phyloP scores from a whole-genome alignment of 805 yeast species.

The Candida suzukii region DNA sequence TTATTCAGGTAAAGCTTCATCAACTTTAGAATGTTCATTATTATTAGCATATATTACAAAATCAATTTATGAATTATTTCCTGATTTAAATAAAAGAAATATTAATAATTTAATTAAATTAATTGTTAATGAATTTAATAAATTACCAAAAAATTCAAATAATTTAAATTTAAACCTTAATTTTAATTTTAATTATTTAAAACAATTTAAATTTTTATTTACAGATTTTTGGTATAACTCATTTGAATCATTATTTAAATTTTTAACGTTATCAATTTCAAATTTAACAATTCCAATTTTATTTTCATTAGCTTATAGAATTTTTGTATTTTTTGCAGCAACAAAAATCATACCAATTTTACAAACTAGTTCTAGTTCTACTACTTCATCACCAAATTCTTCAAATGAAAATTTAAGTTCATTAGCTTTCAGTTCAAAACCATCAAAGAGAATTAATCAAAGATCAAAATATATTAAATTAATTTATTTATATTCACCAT shows the following conservation, averaged over 20 bases:
- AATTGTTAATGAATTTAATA: slow-evolving; percentile 28
- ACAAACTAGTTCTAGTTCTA: slow-evolving; percentile 16
- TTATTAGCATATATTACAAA: slow-evolving; percentile 88
- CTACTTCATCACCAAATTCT: neutral
- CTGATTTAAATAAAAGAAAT: slow-evolving; percentile 60
- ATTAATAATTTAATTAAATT: slow-evolving; percentile 26
- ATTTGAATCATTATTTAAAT: slow-evolving; percentile 48
- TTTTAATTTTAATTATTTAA: slow-evolving; percentile 7
- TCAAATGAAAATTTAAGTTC: no score
- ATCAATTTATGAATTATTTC: slow-evolving; percentile 88
- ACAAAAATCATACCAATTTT: slow-evolving; percentile 79
- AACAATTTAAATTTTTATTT: slow-evolving; percentile 29
- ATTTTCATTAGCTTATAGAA: slow-evolving; percentile 76
- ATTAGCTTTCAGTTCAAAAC: no score
- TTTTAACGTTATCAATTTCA: slow-evolving; percentile 40
- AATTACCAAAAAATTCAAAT: slow-evolving; percentile 26
- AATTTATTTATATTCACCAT: slow-evolving; percentile 85
- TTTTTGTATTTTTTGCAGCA: slow-evolving; percentile 81
- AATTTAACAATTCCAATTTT: slow-evolving; percentile 78
- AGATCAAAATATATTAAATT: slow-evolving; percentile 36
- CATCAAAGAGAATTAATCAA: slow-evolving; percentile 2
- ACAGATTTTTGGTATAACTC: slow-evolving; percentile 49
- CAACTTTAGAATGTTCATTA: slow-evolving; percentile 73
- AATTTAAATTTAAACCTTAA: slow-evolving; percentile 21
- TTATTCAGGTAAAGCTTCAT: slow-evolving; percentile 74